Evolutionary conservation across 495 filamentous ascomycete species (phyloP).

Genomic region (Aspergillus incahuasiensis): DNA sequence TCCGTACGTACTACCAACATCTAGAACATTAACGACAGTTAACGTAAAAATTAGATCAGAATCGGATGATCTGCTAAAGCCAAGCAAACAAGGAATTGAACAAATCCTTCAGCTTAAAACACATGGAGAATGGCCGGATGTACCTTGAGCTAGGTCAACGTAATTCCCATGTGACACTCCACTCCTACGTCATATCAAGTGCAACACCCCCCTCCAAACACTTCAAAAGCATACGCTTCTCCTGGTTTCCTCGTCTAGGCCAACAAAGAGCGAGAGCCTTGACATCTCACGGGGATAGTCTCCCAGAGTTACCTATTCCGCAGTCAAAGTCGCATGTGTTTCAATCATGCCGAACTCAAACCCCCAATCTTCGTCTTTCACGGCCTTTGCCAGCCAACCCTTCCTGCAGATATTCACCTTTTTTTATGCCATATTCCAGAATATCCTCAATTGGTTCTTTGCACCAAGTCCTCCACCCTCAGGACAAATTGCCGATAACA

Average conservation of each 20-base stretch:
- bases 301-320: neutral
- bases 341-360: conserved; percentile 2
- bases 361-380: conserved; percentile 1
- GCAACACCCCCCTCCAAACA: neutral
- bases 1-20: too few species aligned
- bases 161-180: neutral
- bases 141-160: neutral
- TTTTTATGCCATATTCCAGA: conserved; percentile 64
- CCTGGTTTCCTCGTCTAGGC: neutral
- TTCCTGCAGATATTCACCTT: conserved; percentile 46
- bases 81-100: neutral
- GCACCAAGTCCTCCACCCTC: conserved; percentile 64
- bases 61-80: neutral
- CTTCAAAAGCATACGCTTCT: neutral
- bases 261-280: neutral
- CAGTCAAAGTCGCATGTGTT: neutral
- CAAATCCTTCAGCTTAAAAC: neutral
- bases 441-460: conserved; percentile 59
- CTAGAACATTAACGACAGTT: neutral
- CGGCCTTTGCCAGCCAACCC: conserved; percentile 27
- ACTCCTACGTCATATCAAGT: neutral
- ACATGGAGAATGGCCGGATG: neutral
- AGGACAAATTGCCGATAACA: conserved; percentile 40
- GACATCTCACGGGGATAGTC: neutral
- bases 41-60: neutral